These are phyloP conservation scores for Sporodiniella umbellata DNA, from an alignment of 371 early-diverging fungal species.

Conservation along the genomic window DNA sequence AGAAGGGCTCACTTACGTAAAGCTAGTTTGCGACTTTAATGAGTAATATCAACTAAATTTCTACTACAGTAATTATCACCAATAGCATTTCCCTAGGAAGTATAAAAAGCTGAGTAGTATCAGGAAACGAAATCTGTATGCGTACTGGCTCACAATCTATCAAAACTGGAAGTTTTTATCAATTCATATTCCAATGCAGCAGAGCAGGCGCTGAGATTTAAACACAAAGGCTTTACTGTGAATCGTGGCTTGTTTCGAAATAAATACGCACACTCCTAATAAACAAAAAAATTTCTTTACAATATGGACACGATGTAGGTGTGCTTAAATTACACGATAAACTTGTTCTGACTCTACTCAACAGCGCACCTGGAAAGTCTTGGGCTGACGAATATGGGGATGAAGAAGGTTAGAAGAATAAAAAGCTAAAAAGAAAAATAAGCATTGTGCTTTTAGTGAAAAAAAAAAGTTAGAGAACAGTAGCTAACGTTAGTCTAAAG, in stretches of 20 bases:
- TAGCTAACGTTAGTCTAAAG: slow-evolving; percentile 11
- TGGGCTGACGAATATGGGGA: slow-evolving; percentile 77
- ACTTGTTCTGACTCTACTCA: background rate
- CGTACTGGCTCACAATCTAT: no score
- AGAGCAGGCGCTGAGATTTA: no score
- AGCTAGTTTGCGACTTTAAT: no score
- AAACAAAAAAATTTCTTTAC: slow-evolving; percentile 2
- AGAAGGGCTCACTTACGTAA: no score
- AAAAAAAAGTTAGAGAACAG: no score
- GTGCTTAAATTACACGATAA: slow-evolving; percentile 1
- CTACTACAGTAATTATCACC: no score
- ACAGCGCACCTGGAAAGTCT: slow-evolving; percentile 37
- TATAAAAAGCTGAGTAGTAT: no score
- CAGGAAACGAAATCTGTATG: no score
- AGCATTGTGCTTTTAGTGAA: background rate
- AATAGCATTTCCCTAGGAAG: no score
- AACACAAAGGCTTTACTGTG: background rate
- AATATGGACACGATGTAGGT: slow-evolving; percentile 28
- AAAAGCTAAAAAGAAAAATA: background rate
- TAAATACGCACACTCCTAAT: background rate
- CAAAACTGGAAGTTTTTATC: no score
- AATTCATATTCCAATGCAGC: no score
- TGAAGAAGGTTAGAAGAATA: slow-evolving; percentile 42
- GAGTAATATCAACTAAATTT: no score
- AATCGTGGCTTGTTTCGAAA: slow-evolving; percentile 1